These are phyloP conservation scores for Fusarium sp. DNA, from an alignment of 2,329 filamentous ascomycete species.

Conservation along the genomic window DNA sequence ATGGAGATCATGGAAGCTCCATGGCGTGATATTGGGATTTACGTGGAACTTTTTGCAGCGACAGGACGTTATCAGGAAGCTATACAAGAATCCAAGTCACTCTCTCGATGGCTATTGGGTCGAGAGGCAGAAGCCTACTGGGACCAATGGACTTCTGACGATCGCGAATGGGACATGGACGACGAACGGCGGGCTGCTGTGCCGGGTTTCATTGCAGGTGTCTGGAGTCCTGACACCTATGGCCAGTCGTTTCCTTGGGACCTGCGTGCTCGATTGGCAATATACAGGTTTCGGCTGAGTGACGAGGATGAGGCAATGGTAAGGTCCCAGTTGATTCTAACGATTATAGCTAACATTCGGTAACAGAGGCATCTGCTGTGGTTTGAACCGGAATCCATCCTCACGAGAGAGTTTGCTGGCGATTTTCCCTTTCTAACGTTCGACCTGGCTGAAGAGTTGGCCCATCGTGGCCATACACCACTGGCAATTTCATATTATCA, in stretches of 20 bases:
- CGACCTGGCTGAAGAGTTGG: constrained; percentile 65
- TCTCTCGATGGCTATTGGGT: constrained; percentile 85
- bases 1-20: constrained; percentile 53
- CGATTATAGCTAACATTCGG: constrained; percentile 13
- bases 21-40: constrained; percentile 89
- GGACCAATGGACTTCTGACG: constrained; percentile 76
- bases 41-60: constrained; percentile 80
- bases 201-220: constrained; percentile 65
- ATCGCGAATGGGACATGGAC: constrained; percentile 87
- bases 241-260: constrained; percentile 81
- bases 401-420: constrained; percentile 58
- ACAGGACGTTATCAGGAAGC: constrained; percentile 71
- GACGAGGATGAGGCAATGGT: constrained; percentile 78
- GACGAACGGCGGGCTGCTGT: constrained; percentile 73
- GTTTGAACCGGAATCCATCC: constrained; percentile 70
- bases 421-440: constrained; percentile 83
- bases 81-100: constrained; percentile 72
- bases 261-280: constrained; percentile 82
- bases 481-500: constrained; percentile 66
- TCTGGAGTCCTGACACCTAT: constrained; percentile 68
- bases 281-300: constrained; percentile 80
- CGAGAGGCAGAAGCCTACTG: constrained; percentile 79
- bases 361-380: constrained; percentile 71
- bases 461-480: constrained; percentile 39
- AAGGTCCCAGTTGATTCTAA: constrained; percentile 45